A percentile compares a stretch with the other conserved stretches of the same genome.
Conservation (phyloP, 1,139 yeast genomes). For the Starmera stellimalicola region DNA sequence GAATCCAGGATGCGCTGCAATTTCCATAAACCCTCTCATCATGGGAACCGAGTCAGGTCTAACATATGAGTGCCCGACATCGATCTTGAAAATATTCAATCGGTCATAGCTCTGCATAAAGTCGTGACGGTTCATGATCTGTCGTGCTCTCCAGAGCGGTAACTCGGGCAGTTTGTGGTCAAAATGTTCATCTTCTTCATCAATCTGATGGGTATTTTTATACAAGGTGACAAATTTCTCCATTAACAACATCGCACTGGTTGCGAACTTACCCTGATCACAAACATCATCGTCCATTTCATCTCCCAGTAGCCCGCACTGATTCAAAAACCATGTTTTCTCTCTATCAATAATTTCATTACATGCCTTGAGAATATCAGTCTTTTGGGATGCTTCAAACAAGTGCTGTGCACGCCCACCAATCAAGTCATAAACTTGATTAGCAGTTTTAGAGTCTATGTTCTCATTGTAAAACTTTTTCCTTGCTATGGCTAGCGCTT, state of each 20-base stretch:
- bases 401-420: slow-evolving; percentile 86
- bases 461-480: slow-evolving; percentile 34
- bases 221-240: slow-evolving; percentile 67
- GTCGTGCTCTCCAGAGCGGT: slow-evolving; percentile 79
- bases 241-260: slow-evolving; percentile 71
- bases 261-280: slow-evolving; percentile 74
- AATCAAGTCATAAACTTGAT: slow-evolving; percentile 54
- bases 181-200: slow-evolving; percentile 10
- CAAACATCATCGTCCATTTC: slow-evolving; percentile 86
- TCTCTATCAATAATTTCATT: slow-evolving; percentile 69
- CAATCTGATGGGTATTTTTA: slow-evolving; percentile 13
- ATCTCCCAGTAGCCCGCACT: slow-evolving; percentile 68
- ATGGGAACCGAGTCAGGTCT: slow-evolving; percentile 78
- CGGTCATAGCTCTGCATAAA: slow-evolving; percentile 69
- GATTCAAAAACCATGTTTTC: slow-evolving; percentile 78
- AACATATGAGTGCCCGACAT: slow-evolving; percentile 62
- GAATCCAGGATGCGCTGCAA: slow-evolving; percentile 63
- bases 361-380: slow-evolving; percentile 53
- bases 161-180: slow-evolving; percentile 60
- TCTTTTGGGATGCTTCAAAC: slow-evolving; percentile 62
- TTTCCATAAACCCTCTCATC: slow-evolving; percentile 85
- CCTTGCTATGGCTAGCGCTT: slow-evolving; percentile 48
- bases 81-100: slow-evolving; percentile 70
- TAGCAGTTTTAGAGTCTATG: slow-evolving; percentile 32
- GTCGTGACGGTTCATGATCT: slow-evolving; percentile 79